Evolutionary conservation across 192 early-diverging fungal genomes (phyloP).

Genomic region (Bifiguratus adelaidae): DNA sequence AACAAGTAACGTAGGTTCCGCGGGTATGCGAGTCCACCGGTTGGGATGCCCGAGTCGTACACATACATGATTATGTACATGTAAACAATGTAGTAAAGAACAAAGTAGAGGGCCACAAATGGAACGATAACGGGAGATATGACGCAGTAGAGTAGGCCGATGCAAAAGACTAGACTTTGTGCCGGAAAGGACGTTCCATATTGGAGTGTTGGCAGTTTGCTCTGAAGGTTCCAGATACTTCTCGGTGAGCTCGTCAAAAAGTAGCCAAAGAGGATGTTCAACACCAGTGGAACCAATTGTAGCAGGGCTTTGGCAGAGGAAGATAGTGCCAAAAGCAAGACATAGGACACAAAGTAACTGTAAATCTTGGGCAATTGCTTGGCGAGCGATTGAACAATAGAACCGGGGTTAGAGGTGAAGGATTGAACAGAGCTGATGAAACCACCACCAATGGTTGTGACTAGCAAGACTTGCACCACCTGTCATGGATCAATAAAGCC

Average conservation of each 20-base stretch:
- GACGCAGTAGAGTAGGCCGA: slow-evolving; percentile 70
- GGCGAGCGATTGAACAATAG: slow-evolving; percentile 36
- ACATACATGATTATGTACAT: slow-evolving; percentile 77
- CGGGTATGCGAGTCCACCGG: slow-evolving; percentile 56
- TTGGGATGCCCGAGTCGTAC: slow-evolving; percentile 40
- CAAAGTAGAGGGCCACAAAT: slow-evolving; percentile 67
- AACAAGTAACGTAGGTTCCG: slow-evolving; percentile 47
- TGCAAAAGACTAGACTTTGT: slow-evolving; percentile 52
- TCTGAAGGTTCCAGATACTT: slow-evolving; percentile 36
- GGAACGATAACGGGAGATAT: slow-evolving; percentile 75
- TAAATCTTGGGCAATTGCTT: slow-evolving; percentile 59
- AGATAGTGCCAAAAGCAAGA: slow-evolving; percentile 61
- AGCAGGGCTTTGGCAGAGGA: slow-evolving; percentile 55
- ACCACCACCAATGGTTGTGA: slow-evolving; percentile 63
- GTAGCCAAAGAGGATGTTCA: slow-evolving; percentile 39
- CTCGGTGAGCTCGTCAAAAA: slow-evolving; percentile 68
- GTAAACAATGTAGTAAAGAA: slow-evolving; percentile 63
- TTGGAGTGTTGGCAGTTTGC: slow-evolving; percentile 32
- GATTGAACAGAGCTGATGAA: slow-evolving; percentile 34
- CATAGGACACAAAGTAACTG: slow-evolving; percentile 78
- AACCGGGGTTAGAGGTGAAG: slow-evolving; percentile 40
- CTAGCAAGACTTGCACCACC: slow-evolving; percentile 69
- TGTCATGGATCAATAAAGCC: slow-evolving; percentile 6
- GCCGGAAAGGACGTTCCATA: slow-evolving; percentile 54
- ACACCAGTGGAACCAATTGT: slow-evolving; percentile 53